phyloP scores from a whole-genome alignment of 768 basidiomycete species.

The Amanita polypyramis region DNA sequence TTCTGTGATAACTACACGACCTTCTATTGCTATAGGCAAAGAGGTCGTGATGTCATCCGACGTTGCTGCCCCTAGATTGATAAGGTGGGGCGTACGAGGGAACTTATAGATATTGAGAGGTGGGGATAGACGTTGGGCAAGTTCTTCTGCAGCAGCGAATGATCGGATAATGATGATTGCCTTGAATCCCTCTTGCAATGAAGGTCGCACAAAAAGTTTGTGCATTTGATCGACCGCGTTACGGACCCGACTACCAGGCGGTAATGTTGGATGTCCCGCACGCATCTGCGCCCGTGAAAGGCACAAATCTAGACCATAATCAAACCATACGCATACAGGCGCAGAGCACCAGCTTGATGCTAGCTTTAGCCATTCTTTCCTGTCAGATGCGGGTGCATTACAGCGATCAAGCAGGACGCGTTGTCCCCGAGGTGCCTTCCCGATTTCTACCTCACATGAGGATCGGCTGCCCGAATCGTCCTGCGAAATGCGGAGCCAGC shows the following conservation, averaged over 20 bases:
- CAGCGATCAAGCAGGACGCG: slow-evolving; percentile 46
- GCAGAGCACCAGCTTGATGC: slow-evolving; percentile 34
- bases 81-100: slow-evolving; percentile 49
- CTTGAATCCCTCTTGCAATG: slow-evolving; percentile 41
- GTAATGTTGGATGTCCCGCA: slow-evolving; percentile 47
- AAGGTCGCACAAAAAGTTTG: slow-evolving; percentile 31
- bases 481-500: slow-evolving; percentile 41
- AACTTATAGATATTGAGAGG: slow-evolving; percentile 40
- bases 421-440: slow-evolving; percentile 22
- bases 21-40: slow-evolving; percentile 3
- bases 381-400: slow-evolving; percentile 36
- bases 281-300: slow-evolving; percentile 44
- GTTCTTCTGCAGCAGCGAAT: slow-evolving; percentile 38
- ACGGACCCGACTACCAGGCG: slow-evolving; percentile 42
- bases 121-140: slow-evolving; percentile 33
- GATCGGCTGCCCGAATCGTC: slow-evolving; percentile 44
- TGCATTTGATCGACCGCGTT: slow-evolving; percentile 48
- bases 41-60: slow-evolving; percentile 33
- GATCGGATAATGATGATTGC: slow-evolving; percentile 37
- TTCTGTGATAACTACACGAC: slow-evolving; percentile 42
- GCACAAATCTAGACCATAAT: slow-evolving; percentile 39
- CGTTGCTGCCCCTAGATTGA: slow-evolving; percentile 47
- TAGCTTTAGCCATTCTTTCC: slow-evolving; percentile 39
- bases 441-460: slow-evolving; percentile 41
- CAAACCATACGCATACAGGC: slow-evolving; percentile 46